Conservation (phyloP, 164 flowering plant species). For the Amborella trichopoda region DNA sequence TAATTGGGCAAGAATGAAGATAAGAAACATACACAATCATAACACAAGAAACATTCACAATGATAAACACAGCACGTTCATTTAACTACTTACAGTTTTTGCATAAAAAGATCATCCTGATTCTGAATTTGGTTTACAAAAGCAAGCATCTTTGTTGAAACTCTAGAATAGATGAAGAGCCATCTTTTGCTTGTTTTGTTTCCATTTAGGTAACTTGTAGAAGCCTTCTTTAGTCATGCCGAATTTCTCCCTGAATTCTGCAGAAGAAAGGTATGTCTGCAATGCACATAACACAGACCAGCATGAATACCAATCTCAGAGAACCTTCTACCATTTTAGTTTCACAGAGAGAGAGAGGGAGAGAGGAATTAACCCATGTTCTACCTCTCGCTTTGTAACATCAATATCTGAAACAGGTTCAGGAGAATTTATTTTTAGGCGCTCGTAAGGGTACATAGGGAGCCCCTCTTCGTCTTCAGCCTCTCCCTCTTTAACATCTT, state of each 20-base stretch:
- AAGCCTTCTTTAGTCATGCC: slow-evolving; percentile 81
- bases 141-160: no score
- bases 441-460: slow-evolving; percentile 63
- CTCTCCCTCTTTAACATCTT: slow-evolving; percentile 82
- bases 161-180: slow-evolving; percentile 75
- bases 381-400: slow-evolving; percentile 93
- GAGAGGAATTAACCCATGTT: no score
- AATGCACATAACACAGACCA: slow-evolving; percentile 2
- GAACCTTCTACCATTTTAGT: no score
- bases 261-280: slow-evolving; percentile 80
- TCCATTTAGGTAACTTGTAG: slow-evolving; percentile 94
- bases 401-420: slow-evolving; percentile 84
- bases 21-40: slow-evolving; percentile 3
- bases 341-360: no score
- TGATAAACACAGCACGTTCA: no score
- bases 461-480: slow-evolving; percentile 88
- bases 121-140: no score
- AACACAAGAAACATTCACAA: no score
- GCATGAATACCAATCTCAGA: no score
- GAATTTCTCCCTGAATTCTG: slow-evolving; percentile 82
- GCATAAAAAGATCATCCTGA: no score
- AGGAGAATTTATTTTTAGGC: slow-evolving; percentile 44
- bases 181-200: slow-evolving; percentile 94
- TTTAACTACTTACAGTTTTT: no score
- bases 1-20: slow-evolving; percentile 16